Evolutionary conservation across 164 flowering plant species (phyloP).

Genomic region (Macadamia integrifolia): DNA sequence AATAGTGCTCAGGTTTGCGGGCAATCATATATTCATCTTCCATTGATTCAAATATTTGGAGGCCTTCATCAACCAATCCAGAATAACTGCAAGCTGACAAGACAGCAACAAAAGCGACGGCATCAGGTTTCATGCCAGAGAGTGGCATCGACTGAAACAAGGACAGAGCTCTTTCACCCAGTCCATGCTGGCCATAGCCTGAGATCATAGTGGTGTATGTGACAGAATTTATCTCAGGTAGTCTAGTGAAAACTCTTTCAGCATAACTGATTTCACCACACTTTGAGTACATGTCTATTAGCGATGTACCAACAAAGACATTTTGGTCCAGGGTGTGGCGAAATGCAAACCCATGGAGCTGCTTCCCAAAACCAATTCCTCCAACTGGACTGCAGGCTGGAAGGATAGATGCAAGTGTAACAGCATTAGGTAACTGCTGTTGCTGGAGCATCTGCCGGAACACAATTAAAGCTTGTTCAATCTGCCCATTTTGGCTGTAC

Average conservation of each 20-base stretch:
- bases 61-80: conserved; percentile 79
- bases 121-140: conserved; percentile 57
- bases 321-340: conserved; percentile 53
- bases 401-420: conserved; percentile 71
- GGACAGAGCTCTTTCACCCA: conserved; percentile 60
- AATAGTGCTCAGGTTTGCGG: conserved; percentile 65
- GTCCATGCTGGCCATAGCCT: conserved; percentile 86
- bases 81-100: conserved; percentile 79
- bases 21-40: conserved; percentile 35
- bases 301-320: conserved; percentile 70
- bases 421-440: conserved; percentile 52
- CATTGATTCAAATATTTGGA: conserved; percentile 64
- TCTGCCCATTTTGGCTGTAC: conserved; percentile 55
- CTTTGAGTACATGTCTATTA: conserved; percentile 87
- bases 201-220: conserved; percentile 82
- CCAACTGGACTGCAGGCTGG: conserved; percentile 63
- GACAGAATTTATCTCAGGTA: conserved; percentile 54
- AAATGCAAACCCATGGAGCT: conserved; percentile 66
- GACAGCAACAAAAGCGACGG: conserved; percentile 68
- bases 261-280: conserved; percentile 55
- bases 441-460: conserved; percentile 55
- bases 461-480: conserved; percentile 42
- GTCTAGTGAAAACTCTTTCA: conserved; percentile 39
- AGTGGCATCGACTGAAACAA: conserved; percentile 49
- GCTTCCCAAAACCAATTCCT: conserved; percentile 50